Evolutionary conservation across 2,329 filamentous ascomycete species (phyloP).

Genomic region (Apiospora saccharicola): DNA sequence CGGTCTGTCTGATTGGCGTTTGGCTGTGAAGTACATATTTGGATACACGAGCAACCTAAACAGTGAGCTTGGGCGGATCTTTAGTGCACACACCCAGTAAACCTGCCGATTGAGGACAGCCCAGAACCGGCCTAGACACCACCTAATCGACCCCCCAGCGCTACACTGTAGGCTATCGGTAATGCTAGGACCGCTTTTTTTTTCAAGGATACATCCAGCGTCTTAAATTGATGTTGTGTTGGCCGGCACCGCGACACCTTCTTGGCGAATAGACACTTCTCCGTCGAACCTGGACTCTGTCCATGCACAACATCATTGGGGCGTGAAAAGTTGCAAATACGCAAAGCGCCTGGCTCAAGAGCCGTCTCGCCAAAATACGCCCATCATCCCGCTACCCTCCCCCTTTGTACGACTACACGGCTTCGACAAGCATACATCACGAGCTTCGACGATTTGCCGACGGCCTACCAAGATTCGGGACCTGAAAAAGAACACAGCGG

Average conservation of each 20-base stretch:
- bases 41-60: not conserved
- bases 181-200: constrained; percentile 4
- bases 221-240: not conserved
- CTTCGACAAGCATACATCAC: not conserved
- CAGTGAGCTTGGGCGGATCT: constrained; percentile 12
- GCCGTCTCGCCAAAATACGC: not conserved
- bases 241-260: constrained; percentile 1
- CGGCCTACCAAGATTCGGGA: not conserved
- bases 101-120: not conserved
- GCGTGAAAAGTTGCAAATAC: not conserved
- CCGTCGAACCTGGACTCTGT: not conserved
- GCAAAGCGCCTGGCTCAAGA: constrained; percentile 1
- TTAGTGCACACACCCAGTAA: not conserved
- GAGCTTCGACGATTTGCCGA: not conserved
- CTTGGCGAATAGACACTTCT: not conserved
- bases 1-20: not conserved
- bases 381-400: not conserved
- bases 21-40: not conserved
- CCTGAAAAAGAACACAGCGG: not conserved
- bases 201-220: not conserved
- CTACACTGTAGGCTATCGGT: not conserved
- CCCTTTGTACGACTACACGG: constrained; percentile 1
- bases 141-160: not conserved
- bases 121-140: not conserved
- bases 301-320: not conserved